phyloP scores from a whole-genome alignment of 345 rosid genomes.

The Gossypium raimondii region DNA sequence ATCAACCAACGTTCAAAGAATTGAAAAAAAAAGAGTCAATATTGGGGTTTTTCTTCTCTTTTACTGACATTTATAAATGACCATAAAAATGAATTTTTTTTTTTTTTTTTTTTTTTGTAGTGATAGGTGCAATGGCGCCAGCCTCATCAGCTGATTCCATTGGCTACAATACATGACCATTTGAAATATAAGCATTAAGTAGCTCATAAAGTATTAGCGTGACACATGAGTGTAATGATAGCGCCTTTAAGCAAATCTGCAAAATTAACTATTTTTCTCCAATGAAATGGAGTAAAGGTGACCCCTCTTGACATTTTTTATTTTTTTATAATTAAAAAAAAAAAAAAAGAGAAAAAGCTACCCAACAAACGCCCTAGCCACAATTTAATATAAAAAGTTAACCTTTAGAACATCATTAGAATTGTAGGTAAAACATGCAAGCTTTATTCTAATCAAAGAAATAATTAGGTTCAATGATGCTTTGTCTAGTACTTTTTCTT shows the following conservation, averaged over 20 bases:
- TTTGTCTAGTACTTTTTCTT: slow-evolving; percentile 22
- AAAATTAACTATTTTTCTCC: slow-evolving; percentile 5
- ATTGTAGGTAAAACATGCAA: slow-evolving; percentile 14
- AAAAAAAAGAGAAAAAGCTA: not conserved
- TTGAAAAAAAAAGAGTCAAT: no score
- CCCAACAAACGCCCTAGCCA: slow-evolving; percentile 15
- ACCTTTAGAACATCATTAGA: slow-evolving; percentile 23
- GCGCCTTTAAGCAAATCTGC: slow-evolving; percentile 26
- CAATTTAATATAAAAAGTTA: slow-evolving; percentile 29
- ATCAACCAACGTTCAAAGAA: no score
- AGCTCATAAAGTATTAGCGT: not conserved
- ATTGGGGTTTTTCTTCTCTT: no score
- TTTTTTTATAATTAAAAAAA: slow-evolving; percentile 18
- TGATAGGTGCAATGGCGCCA: no score
- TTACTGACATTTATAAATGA: no score
- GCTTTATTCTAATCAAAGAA: slow-evolving; percentile 25
- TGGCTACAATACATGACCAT: no score
- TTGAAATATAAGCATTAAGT: no score
- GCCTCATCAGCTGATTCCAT: no score
- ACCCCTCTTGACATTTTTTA: not conserved
- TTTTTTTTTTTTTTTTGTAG: no score
- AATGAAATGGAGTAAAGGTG: not conserved
- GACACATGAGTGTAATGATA: slow-evolving; percentile 49
- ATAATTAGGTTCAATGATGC: slow-evolving; percentile 24
- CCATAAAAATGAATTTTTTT: no score